phyloP scores from a whole-genome alignment of 2,329 filamentous ascomycete species.

The Fonsecaea multimorphosa region DNA sequence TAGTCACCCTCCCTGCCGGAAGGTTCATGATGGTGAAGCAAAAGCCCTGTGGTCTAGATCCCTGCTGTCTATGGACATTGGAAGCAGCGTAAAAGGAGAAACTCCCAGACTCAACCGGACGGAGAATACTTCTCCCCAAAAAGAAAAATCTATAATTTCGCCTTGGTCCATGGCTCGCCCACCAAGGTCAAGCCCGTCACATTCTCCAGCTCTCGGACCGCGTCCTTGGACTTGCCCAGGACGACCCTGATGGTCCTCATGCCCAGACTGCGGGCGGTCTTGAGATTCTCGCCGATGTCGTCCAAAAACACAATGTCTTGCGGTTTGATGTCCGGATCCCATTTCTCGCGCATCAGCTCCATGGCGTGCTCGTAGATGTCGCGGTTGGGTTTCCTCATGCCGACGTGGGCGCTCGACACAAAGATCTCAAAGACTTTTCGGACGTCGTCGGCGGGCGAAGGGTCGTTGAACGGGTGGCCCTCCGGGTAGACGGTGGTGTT shows the following conservation, averaged over 20 bases:
- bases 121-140: background rate
- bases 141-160: background rate
- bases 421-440: conserved; percentile 81
- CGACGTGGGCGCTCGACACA: conserved; percentile 82
- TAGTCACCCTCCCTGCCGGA: background rate
- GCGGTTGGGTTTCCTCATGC: conserved; percentile 84
- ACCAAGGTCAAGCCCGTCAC: conserved; percentile 71
- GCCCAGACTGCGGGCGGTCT: conserved; percentile 74
- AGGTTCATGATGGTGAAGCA: background rate
- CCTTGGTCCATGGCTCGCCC: conserved; percentile 44
- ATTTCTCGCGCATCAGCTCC: conserved; percentile 66
- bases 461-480: conserved; percentile 69
- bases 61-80: background rate
- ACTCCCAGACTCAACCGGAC: background rate
- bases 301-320: conserved; percentile 84
- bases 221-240: conserved; percentile 77
- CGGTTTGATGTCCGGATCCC: conserved; percentile 60
- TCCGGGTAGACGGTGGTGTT: conserved; percentile 89
- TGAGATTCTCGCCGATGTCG: conserved; percentile 92
- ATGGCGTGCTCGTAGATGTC: conserved; percentile 80
- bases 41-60: background rate
- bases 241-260: conserved; percentile 85
- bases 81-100: background rate
- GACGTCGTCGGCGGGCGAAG: conserved; percentile 62
- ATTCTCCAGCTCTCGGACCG: conserved; percentile 79